Percentiles rank a stretch among this genome's conserved stretches.
phyloP scores from a whole-genome alignment of 140 eudicot genomes.

The Bidens hawaiensis region DNA sequence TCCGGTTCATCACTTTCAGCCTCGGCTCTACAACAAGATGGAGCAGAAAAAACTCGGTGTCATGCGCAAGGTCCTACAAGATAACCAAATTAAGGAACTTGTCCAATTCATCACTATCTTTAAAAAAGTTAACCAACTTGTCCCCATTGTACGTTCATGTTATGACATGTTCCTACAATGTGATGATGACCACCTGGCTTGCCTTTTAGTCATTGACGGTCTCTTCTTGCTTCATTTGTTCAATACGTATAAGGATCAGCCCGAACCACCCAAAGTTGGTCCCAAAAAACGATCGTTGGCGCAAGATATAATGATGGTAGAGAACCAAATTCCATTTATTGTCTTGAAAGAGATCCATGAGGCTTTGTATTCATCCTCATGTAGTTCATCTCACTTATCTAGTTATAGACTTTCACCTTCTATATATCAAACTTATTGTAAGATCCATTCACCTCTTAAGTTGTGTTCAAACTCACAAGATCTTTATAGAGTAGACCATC shows the following conservation, averaged over 20 bases:
- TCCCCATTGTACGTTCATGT: neutral
- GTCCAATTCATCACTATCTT: neutral
- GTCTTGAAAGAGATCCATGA: constrained; percentile 5
- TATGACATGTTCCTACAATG: constrained; percentile 6
- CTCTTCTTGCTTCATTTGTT: neutral
- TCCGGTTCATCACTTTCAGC: constrained; percentile 10
- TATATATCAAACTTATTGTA: neutral
- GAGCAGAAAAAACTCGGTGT: constrained; percentile 11
- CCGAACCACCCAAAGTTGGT: neutral
- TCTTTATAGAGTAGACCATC: neutral
- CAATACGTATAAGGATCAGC: neutral
- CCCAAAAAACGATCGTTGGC: neutral
- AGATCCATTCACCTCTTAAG: constrained; percentile 5
- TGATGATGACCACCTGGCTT: neutral
- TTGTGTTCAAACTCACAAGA: neutral
- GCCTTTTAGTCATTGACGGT: constrained; percentile 1
- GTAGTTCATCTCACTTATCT: neutral
- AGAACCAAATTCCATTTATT: constrained; percentile 15
- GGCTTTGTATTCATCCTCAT: neutral
- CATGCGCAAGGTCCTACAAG: neutral
- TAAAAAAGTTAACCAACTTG: neutral
- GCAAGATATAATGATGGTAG: constrained; percentile 14
- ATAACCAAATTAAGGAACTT: neutral
- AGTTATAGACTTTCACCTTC: neutral
- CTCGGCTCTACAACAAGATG: neutral